A percentile compares a stretch with the other conserved stretches of the same genome.
Conservation (phyloP, 345 rosid species). For the Acer yangbiense region DNA sequence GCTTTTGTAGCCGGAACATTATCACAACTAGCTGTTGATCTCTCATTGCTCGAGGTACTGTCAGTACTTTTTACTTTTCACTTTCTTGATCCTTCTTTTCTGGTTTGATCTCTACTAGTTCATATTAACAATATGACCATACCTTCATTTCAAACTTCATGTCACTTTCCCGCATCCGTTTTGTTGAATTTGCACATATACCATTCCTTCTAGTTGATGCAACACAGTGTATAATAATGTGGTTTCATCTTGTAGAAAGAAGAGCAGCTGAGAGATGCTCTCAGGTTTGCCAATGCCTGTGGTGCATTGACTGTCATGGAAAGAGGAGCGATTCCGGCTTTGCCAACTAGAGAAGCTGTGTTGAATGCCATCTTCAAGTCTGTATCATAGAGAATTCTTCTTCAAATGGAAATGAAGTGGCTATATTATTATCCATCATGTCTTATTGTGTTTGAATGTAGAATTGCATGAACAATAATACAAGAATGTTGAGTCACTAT, state of each 20-base stretch:
- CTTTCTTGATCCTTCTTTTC: background rate
- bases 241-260: conserved; percentile 55
- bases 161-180: too few relatives aligned
- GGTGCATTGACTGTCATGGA: conserved; percentile 90
- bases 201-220: background rate
- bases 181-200: background rate
- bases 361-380: conserved; percentile 47
- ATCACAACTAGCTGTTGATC: conserved; percentile 61
- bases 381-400: conserved; percentile 31
- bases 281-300: conserved; percentile 84
- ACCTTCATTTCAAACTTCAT: background rate
- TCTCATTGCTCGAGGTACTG: conserved; percentile 81
- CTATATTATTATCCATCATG: background rate
- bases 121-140: background rate
- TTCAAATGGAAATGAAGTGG: background rate
- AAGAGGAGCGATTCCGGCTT: conserved; percentile 93
- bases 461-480: background rate
- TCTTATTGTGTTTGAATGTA: background rate
- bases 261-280: conserved; percentile 65
- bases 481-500: background rate
- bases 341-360: conserved; percentile 82
- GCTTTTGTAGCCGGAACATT: conserved; percentile 91
- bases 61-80: background rate
- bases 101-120: background rate
- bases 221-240: background rate